Conservation (phyloP, 2,329 filamentous ascomycete species). For the Phyllachora maydis region DNA sequence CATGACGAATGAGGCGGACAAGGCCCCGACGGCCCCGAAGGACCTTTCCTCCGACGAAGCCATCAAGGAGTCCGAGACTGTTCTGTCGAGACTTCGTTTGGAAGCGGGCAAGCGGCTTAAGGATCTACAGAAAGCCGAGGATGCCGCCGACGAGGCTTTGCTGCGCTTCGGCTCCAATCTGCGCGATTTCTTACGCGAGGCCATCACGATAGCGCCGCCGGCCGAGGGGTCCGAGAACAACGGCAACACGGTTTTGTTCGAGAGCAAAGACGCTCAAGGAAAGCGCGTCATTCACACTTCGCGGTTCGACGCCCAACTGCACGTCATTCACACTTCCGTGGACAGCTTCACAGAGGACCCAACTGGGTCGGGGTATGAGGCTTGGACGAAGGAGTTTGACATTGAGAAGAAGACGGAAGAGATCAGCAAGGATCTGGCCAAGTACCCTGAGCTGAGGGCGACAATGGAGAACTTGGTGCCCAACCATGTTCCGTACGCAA, state of each 20-base stretch:
- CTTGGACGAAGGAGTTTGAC: conserved; percentile 57
- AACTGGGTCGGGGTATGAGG: conserved; percentile 48
- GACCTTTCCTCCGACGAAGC: conserved; percentile 19
- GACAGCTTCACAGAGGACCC: conserved; percentile 76
- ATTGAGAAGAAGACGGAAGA: conserved; percentile 68
- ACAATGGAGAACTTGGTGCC: conserved; percentile 97
- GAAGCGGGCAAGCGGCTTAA: conserved; percentile 72
- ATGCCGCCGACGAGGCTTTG: conserved; percentile 88
- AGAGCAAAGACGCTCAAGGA: conserved; percentile 76
- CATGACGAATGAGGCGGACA: conserved; percentile 10
- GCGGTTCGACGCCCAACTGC: conserved; percentile 83
- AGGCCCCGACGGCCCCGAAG: conserved; percentile 18
- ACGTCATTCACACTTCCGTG: conserved; percentile 74
- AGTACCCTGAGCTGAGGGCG: conserved; percentile 62
- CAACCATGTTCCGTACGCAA: conserved; percentile 66
- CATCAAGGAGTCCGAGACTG: conserved; percentile 30
- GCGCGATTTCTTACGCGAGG: conserved; percentile 74
- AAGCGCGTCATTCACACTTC: conserved; percentile 91
- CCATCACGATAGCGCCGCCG: conserved; percentile 70
- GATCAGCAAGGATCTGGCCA: conserved; percentile 64
- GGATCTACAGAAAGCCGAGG: conserved; percentile 79
- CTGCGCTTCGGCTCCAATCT: conserved; percentile 82
- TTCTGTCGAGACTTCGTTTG: conserved; percentile 54
- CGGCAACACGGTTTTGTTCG: conserved; percentile 57
- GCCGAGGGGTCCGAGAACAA: conserved; percentile 22